Percentiles rank a stretch among this genome's conserved stretches.
phyloP scores from a whole-genome alignment of 805 yeast species.

The Ogataea henricii region DNA sequence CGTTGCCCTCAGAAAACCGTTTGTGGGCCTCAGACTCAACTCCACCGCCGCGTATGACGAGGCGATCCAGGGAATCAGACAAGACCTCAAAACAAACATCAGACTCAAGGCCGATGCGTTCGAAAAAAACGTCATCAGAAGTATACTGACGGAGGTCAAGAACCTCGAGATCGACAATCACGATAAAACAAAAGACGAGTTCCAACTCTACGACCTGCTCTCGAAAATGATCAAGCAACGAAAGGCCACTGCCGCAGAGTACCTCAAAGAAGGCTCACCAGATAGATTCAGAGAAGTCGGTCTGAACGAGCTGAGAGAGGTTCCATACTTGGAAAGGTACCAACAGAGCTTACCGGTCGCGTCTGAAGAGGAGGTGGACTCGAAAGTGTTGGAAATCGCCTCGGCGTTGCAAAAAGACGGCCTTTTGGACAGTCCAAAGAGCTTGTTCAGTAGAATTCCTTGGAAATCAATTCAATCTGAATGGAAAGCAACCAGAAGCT shows the following conservation, averaged over 20 bases:
- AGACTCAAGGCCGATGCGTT: constrained; percentile 36
- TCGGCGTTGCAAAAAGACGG: constrained; percentile 28
- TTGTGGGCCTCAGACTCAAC: constrained; percentile 26
- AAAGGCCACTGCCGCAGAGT: constrained; percentile 39
- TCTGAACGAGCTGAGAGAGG: constrained; percentile 41
- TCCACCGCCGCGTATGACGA: constrained; percentile 33
- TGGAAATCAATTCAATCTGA: constrained; percentile 36
- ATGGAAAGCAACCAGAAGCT: constrained; percentile 39
- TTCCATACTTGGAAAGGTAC: constrained; percentile 38
- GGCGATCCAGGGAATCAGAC: constrained; percentile 29
- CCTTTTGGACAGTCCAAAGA: constrained; percentile 27
- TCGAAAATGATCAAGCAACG: constrained; percentile 44
- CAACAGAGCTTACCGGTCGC: constrained; percentile 40
- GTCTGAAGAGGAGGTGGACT: constrained; percentile 35
- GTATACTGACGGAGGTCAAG: constrained; percentile 42
- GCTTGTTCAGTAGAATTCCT: constrained; percentile 36
- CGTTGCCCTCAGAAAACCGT: neutral
- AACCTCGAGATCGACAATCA: constrained; percentile 39
- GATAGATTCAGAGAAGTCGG: constrained; percentile 43
- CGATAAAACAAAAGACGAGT: constrained; percentile 33
- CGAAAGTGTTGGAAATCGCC: constrained; percentile 34
- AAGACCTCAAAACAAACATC: constrained; percentile 37
- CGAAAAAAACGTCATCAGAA: constrained; percentile 43
- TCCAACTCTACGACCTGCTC: constrained; percentile 35
- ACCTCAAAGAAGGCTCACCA: constrained; percentile 40